Evolutionary conservation across 148 eudicot species (phyloP), one percentile per base, ranked within the genome.

Genomic region (Beta vulgaris): DNA sequence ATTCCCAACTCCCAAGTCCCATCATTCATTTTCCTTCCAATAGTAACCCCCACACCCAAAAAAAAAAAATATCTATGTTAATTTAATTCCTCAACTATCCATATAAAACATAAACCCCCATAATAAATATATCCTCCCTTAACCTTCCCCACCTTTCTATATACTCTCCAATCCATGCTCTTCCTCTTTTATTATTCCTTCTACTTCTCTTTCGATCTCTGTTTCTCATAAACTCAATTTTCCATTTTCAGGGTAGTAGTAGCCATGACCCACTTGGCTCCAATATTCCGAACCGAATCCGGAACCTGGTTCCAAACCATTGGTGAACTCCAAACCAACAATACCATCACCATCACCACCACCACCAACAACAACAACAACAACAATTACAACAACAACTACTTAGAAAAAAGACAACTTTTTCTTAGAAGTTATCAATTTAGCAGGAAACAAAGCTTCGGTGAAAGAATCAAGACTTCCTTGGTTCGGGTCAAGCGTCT

Each of bases 361-460:
- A n/a, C n/a, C n/a, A n/a, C n/a, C n/a, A n/a, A n/a, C n/a, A n/a
- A n/a, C n/a, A n/a, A n/a, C n/a, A n/a, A n/a, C n/a, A n/a, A n/a
- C n/a, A n/a, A n/a, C n/a, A n/a, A n/a, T n/a, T n/a, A n/a, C n/a
- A n/a, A n/a, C 63, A 70, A 10, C 58, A 74, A 58, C 54, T 85
- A 91, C 74, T 39, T 87, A 59, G 97, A 90, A 70, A 90, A 90
- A 76, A 85, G 98, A 65, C 96, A 85, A 65, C 79, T 94, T 39
- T 94, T 94, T 78, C 82, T 94, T 58, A 84, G 90, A 58, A 94
- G 98, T 84, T 94, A 94, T 80, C 95, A 85, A 58, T 94, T 94
- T 76, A 83, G 89, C 68, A 82, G 95, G 31, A 91, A 94, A 71
- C 80, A 85, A 81, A 91, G 83, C 64, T 39, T 88, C 14, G 63